phyloP scores from a whole-genome alignment of 2,329 filamentous ascomycete genomes.

The Fusarium sp. region DNA sequence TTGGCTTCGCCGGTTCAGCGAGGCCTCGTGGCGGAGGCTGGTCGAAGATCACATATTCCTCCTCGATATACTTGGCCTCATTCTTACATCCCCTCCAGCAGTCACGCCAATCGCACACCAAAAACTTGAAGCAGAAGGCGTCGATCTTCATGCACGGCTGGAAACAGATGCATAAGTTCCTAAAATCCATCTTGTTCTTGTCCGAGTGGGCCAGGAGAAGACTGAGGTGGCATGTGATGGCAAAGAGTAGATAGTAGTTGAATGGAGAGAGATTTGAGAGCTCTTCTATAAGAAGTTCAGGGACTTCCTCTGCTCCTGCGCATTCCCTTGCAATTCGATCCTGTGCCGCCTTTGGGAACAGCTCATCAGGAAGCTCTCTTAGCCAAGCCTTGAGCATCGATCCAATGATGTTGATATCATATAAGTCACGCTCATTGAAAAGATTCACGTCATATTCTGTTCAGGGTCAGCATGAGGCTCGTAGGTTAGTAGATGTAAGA shows the following conservation, averaged over 20 bases:
- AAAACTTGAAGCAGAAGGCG: slow-evolving; percentile 92
- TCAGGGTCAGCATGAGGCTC: slow-evolving; percentile 14
- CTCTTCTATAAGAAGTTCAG: slow-evolving; percentile 89
- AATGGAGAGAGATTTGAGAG: slow-evolving; percentile 94
- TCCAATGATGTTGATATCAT: slow-evolving; percentile 96
- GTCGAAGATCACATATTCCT: slow-evolving; percentile 73
- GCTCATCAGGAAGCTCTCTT: slow-evolving; percentile 91
- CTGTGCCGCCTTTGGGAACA: slow-evolving; percentile 88
- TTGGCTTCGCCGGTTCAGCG: slow-evolving; percentile 52
- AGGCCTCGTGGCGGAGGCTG: slow-evolving; percentile 68
- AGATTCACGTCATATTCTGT: slow-evolving; percentile 89
- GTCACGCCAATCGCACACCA: slow-evolving; percentile 94
- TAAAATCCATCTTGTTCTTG: slow-evolving; percentile 98
- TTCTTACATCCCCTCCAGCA: slow-evolving; percentile 98
- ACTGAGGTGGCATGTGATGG: slow-evolving; percentile 95
- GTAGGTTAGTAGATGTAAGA: neutral
- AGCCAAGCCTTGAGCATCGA: slow-evolving; percentile 98
- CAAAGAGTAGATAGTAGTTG: slow-evolving; percentile 97
- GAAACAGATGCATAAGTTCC: slow-evolving; percentile 96
- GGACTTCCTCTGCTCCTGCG: slow-evolving; percentile 81
- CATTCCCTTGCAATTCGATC: slow-evolving; percentile 85
- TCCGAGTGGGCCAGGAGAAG: slow-evolving; percentile 90
- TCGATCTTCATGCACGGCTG: slow-evolving; percentile 98
- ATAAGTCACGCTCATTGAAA: slow-evolving; percentile 87
- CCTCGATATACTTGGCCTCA: slow-evolving; percentile 82